Evolutionary conservation across 2,329 filamentous ascomycete species (phyloP).

Genomic region (Dactylellina parvicollis): DNA sequence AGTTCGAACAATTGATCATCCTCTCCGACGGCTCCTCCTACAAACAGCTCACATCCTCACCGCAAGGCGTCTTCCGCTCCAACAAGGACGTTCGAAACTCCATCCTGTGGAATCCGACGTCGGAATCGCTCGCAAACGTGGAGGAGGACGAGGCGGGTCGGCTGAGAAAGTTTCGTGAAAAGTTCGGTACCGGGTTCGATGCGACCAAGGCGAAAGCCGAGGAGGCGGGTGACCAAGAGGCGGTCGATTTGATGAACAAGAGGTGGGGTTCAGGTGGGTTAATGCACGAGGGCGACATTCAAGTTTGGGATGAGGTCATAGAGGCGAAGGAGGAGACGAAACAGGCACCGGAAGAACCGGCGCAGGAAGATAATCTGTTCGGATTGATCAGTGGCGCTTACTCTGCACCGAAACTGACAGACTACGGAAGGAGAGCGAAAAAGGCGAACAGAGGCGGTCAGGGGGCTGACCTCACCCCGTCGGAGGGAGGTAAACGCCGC

Average conservation of each 20-base stretch:
- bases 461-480: not conserved
- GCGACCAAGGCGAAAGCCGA: constrained; percentile 60
- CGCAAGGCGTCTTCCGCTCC: constrained; percentile 69
- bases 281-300: constrained; percentile 35
- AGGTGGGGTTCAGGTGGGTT: constrained; percentile 23
- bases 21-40: constrained; percentile 90
- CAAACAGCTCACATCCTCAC: constrained; percentile 79
- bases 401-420: constrained; percentile 21
- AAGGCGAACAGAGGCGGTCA: constrained; percentile 3
- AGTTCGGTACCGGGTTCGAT: constrained; percentile 88
- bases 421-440: constrained; percentile 38
- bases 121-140: constrained; percentile 81
- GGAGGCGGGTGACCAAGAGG: constrained; percentile 27
- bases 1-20: constrained; percentile 95
- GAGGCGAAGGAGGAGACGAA: constrained; percentile 14
- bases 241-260: constrained; percentile 19
- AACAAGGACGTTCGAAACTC: constrained; percentile 89
- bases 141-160: constrained; percentile 95
- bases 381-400: constrained; percentile 48
- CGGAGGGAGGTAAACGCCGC: constrained; percentile 18
- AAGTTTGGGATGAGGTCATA: constrained; percentile 34
- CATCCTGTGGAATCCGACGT: constrained; percentile 87
- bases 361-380: constrained; percentile 33
- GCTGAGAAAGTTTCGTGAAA: constrained; percentile 82
- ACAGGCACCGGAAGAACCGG: not conserved